Percentiles rank a stretch among this genome's conserved stretches.
Evolutionary conservation across 2,329 filamentous ascomycete species (phyloP).

Genomic region (Tolypocladium ophioglossoides): DNA sequence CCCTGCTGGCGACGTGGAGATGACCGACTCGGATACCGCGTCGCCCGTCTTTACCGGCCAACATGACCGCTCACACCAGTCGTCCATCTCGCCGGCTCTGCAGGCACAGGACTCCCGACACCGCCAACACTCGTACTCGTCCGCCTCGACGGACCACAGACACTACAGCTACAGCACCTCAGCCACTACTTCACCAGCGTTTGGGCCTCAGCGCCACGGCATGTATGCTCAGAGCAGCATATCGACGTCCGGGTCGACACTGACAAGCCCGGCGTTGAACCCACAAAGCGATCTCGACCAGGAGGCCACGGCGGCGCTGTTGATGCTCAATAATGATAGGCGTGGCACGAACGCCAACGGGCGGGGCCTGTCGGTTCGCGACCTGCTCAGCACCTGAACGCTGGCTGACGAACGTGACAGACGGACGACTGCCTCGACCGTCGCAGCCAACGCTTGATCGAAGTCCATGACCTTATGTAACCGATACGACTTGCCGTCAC

Average conservation of each 20-base stretch:
- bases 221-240: conserved; percentile 29
- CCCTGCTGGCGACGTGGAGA: conserved; percentile 44
- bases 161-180: conserved; percentile 39
- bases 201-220: conserved; percentile 35
- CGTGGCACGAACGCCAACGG: conserved; percentile 33
- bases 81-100: conserved; percentile 42
- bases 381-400: conserved; percentile 39
- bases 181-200: conserved; percentile 45
- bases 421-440: neutral
- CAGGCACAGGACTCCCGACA: conserved; percentile 30
- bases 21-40: conserved; percentile 40
- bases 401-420: neutral
- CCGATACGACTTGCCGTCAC: neutral
- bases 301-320: conserved; percentile 72
- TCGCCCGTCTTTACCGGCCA: conserved; percentile 35
- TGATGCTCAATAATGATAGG: conserved; percentile 80
- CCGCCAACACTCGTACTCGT: conserved; percentile 44
- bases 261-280: conserved; percentile 47
- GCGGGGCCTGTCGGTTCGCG: conserved; percentile 43
- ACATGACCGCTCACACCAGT: conserved; percentile 25
- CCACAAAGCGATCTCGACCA: conserved; percentile 53
- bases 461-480: neutral
- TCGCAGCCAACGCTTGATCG: neutral
- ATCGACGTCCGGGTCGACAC: conserved; percentile 36
- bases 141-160: conserved; percentile 37